Conservation (phyloP, 2,329 filamentous ascomycete species). For the Fonsecaea nubica region DNA sequence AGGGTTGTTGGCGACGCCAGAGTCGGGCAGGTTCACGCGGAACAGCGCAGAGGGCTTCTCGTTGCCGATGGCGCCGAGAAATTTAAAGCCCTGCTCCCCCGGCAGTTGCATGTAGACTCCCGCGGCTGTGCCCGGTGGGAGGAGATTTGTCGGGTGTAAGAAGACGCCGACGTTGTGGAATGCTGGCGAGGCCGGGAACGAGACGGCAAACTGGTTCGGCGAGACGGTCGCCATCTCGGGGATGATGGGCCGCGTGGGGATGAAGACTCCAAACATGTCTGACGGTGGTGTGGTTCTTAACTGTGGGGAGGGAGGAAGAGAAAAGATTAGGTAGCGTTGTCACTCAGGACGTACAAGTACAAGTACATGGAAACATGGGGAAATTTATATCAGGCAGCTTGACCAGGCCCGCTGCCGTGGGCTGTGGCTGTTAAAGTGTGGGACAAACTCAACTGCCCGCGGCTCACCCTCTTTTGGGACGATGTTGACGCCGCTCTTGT, state of each 20-base stretch:
- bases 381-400: too few relatives aligned
- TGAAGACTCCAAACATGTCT: constrained; percentile 66
- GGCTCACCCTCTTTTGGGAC: too few relatives aligned
- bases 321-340: too few relatives aligned
- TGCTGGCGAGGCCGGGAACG: constrained; percentile 66
- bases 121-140: constrained; percentile 79
- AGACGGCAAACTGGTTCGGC: constrained; percentile 66
- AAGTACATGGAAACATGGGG: too few relatives aligned
- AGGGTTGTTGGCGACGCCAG: constrained; percentile 28
- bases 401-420: too few relatives aligned
- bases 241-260: constrained; percentile 66
- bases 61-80: constrained; percentile 86
- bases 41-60: constrained; percentile 94
- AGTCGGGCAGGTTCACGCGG: constrained; percentile 62
- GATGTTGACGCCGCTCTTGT: too few relatives aligned
- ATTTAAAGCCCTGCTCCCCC: constrained; percentile 69
- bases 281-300: too few relatives aligned
- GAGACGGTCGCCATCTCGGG: constrained; percentile 60
- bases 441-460: too few relatives aligned
- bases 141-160: constrained; percentile 75
- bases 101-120: constrained; percentile 87
- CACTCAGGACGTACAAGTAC: too few relatives aligned
- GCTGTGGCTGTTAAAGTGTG: too few relatives aligned
- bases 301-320: too few relatives aligned
- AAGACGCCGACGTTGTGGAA: constrained; percentile 85